phyloP scores from a whole-genome alignment of 495 filamentous ascomycete species.

The Achaetomiella virescens region DNA sequence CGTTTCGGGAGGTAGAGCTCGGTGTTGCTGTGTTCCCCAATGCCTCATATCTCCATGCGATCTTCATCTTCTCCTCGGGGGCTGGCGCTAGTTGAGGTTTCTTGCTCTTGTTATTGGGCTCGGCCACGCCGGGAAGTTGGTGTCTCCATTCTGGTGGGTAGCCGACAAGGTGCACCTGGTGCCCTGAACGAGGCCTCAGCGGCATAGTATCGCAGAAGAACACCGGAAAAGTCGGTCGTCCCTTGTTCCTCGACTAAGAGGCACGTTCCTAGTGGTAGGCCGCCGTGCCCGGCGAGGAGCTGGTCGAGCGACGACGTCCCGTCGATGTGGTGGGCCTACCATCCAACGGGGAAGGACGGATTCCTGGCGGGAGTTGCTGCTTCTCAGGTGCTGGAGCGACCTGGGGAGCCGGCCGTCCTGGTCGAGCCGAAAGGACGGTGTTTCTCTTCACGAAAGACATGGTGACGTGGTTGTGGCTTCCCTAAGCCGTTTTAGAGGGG shows the following conservation, averaged over 20 bases:
- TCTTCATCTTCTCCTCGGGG: conserved; percentile 82
- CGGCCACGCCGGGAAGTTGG: conserved; percentile 70
- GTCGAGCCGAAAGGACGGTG: conserved; percentile 52
- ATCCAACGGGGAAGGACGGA: conserved; percentile 84
- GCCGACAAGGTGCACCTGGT: conserved; percentile 79
- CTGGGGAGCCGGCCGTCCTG: conserved; percentile 17
- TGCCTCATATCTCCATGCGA: conserved; percentile 94
- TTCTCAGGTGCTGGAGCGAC: conserved; percentile 30
- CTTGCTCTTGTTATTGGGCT: conserved; percentile 38
- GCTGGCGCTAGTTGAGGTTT: conserved; percentile 31
- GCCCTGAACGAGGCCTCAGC: conserved; percentile 91
- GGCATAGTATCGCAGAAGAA: conserved; percentile 81
- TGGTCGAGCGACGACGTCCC: conserved; percentile 79
- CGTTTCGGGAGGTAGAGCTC: conserved; percentile 50
- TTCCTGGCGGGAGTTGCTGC: conserved; percentile 51
- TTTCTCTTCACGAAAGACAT: conserved; percentile 94
- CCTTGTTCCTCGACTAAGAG: conserved; percentile 86
- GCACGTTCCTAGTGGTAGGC: conserved; percentile 73
- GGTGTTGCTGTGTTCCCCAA: conserved; percentile 55
- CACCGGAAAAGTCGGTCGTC: conserved; percentile 87
- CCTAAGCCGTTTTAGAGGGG: conserved; percentile 1
- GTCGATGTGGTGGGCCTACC: conserved; percentile 87
- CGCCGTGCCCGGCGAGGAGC: conserved; percentile 82
- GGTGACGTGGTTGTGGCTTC: not conserved
- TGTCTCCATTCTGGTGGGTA: conserved; percentile 71